These are phyloP conservation scores for Cordyceps pruinosa DNA, from an alignment of 2,329 filamentous ascomycete species.

Conservation along the genomic window DNA sequence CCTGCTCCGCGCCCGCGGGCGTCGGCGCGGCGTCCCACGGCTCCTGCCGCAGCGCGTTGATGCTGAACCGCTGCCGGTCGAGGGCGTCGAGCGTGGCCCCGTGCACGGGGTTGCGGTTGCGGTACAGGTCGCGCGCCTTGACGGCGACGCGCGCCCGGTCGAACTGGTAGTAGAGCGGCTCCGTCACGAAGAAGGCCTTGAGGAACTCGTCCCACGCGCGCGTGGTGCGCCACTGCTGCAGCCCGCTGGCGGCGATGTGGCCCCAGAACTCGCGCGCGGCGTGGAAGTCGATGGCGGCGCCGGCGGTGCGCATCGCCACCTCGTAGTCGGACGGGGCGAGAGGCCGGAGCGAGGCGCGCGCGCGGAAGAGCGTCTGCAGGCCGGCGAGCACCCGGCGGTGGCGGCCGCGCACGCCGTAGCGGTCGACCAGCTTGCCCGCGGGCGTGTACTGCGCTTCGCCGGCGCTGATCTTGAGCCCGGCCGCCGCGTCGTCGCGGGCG, in stretches of 20 bases:
- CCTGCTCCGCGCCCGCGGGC: slow-evolving; percentile 15
- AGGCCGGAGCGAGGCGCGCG: slow-evolving; percentile 23
- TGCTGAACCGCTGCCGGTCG: slow-evolving; percentile 25
- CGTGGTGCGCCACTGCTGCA: slow-evolving; percentile 26
- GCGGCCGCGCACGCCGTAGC: slow-evolving; percentile 37
- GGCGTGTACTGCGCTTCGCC: slow-evolving; percentile 36
- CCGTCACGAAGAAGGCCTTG: slow-evolving; percentile 39
- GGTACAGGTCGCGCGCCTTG: slow-evolving; percentile 32
- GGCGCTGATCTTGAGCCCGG: slow-evolving; percentile 31
- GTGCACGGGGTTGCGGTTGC: slow-evolving; percentile 13
- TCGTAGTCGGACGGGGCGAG: slow-evolving; percentile 37
- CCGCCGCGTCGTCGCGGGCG: slow-evolving; percentile 40
- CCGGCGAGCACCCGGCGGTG: slow-evolving; percentile 32
- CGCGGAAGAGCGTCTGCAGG: slow-evolving; percentile 27
- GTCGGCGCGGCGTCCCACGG: slow-evolving; percentile 26
- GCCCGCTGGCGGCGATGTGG: slow-evolving; percentile 21
- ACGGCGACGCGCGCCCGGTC: slow-evolving; percentile 35
- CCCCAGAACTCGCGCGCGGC: slow-evolving; percentile 31
- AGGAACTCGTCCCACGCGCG: slow-evolving; percentile 39
- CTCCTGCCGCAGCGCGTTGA: slow-evolving; percentile 20
- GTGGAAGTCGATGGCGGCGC: slow-evolving; percentile 33
- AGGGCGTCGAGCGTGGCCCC: slow-evolving; percentile 19
- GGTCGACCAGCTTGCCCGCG: slow-evolving; percentile 31
- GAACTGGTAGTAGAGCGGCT: slow-evolving; percentile 40
- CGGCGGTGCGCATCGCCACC: slow-evolving; percentile 40